Evolutionary conservation across 768 basidiomycete genomes (phyloP).

Genomic region (Rubroboletus pulcherrimus): DNA sequence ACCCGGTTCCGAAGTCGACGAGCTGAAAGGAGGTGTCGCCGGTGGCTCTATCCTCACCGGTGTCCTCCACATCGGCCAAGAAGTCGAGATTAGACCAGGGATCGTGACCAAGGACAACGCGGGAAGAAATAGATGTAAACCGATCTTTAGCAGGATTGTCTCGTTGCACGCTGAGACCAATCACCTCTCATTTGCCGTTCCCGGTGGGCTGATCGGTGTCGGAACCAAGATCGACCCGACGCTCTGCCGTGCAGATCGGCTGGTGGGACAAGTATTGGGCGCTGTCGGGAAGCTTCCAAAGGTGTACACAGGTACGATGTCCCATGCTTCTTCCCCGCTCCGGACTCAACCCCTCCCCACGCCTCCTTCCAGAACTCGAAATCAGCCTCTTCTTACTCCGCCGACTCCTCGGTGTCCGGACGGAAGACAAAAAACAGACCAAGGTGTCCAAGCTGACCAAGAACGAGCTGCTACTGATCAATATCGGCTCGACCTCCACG

Average conservation of each 20-base stretch:
- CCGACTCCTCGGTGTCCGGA: conserved; percentile 94
- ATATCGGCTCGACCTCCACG: conserved; percentile 96
- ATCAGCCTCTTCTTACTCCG: conserved; percentile 94
- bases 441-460: conserved; percentile 91
- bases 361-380: conserved; percentile 62
- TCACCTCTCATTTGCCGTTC: conserved; percentile 90
- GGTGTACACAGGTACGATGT: conserved; percentile 73
- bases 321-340: not conserved
- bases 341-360: too few relatives aligned
- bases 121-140: conserved; percentile 87
- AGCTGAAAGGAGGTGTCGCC: conserved; percentile 96
- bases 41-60: conserved; percentile 95
- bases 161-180: conserved; percentile 95
- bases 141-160: conserved; percentile 89
- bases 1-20: conserved; percentile 94
- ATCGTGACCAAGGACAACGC: conserved; percentile 93
- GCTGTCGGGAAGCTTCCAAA: conserved; percentile 91
- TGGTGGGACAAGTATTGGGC: conserved; percentile 95
- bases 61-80: conserved; percentile 83
- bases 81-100: conserved; percentile 96
- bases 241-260: conserved; percentile 91
- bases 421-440: conserved; percentile 98
- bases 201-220: conserved; percentile 97
- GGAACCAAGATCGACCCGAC: conserved; percentile 97
- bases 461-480: conserved; percentile 91